Evolutionary conservation across 306 rosid genomes (phyloP).

Genomic region (Rosa persica): DNA sequence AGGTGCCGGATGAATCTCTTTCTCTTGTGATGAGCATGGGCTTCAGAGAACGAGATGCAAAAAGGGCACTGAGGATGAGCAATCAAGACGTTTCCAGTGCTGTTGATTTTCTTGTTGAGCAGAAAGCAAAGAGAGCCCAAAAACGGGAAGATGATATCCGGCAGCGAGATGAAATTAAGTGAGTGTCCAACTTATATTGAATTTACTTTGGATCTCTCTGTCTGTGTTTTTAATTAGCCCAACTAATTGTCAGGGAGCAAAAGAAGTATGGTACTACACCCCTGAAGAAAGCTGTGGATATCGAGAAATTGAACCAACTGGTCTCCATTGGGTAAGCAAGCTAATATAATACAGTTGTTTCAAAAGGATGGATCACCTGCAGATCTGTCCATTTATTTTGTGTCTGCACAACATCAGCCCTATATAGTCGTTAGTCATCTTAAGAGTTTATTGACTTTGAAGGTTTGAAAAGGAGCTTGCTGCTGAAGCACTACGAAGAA

Average conservation of each 20-base stretch:
- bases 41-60: constrained; percentile 59
- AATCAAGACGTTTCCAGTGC: constrained; percentile 83
- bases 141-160: constrained; percentile 59
- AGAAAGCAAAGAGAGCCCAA: constrained; percentile 50
- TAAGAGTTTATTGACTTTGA: constrained; percentile 24
- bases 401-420: not conserved
- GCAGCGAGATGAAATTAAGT: constrained; percentile 60
- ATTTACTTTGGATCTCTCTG: constrained; percentile 4
- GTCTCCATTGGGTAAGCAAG: constrained; percentile 66
- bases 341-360: not conserved
- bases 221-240: constrained; percentile 21
- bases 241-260: constrained; percentile 64
- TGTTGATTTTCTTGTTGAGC: constrained; percentile 80
- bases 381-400: not conserved
- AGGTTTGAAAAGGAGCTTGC: constrained; percentile 82
- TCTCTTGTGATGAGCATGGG: constrained; percentile 92
- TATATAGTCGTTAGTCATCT: constrained; percentile 2
- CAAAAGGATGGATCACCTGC: constrained; percentile 7
- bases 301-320: constrained; percentile 64
- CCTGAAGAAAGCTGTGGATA: constrained; percentile 76
- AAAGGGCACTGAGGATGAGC: constrained; percentile 82
- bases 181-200: constrained; percentile 21
- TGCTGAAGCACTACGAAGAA: constrained; percentile 87
- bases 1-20: constrained; percentile 81
- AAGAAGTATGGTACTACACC: constrained; percentile 73